Conservation (phyloP, 768 basidiomycete genomes). For the Rubroboletus satanas region DNA sequence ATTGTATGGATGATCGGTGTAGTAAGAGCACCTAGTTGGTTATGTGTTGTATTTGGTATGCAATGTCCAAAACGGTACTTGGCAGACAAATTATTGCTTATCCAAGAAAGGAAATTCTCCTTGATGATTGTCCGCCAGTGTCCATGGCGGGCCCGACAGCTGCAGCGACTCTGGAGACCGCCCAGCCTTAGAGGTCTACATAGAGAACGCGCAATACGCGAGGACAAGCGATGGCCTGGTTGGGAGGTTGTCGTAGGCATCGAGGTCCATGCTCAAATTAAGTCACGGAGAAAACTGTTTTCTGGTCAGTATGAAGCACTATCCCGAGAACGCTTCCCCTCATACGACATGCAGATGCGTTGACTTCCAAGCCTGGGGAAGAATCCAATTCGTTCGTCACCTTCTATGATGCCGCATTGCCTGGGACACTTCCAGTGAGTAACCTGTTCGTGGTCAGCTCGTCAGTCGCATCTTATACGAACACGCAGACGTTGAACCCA, state of each 20-base stretch:
- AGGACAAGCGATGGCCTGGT: conserved; percentile 61
- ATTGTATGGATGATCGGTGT: neutral
- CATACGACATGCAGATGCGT: conserved; percentile 32
- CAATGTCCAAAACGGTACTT: neutral
- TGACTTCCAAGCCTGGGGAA: conserved; percentile 44
- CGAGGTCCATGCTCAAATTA: conserved; percentile 94
- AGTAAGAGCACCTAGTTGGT: neutral
- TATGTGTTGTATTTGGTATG: neutral
- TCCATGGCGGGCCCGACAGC: conserved; percentile 13
- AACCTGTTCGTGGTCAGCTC: neutral
- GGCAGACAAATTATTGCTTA: neutral
- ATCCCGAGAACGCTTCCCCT: neutral
- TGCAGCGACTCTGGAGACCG: conserved; percentile 15
- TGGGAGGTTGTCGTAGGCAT: conserved; percentile 92
- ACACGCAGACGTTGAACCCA: conserved; percentile 43
- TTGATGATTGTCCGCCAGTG: conserved; percentile 21
- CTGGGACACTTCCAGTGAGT: conserved; percentile 87
- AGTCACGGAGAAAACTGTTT: conserved; percentile 84
- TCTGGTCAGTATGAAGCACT: conserved; percentile 46
- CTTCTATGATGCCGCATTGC: conserved; percentile 83
- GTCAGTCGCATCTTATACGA: neutral
- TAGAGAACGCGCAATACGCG: conserved; percentile 1
- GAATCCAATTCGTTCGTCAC: conserved; percentile 71
- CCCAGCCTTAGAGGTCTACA: neutral
- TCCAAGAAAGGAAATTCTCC: conserved; percentile 14